Base-by-base conservation (phyloP, 106 monocot genomes). In the Posidonia australis region DNA sequence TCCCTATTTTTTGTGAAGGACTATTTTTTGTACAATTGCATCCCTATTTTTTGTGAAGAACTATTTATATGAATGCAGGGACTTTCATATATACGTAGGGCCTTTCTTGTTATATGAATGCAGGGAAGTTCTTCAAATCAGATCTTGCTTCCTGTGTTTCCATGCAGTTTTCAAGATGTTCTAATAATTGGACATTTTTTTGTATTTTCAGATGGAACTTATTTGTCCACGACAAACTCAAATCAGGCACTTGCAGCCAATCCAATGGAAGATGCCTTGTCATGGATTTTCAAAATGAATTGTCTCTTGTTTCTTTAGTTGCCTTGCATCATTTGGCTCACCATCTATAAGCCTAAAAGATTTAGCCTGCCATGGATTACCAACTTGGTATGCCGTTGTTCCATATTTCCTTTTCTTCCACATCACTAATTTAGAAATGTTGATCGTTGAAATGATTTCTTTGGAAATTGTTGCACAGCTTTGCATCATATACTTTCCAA, bases 321-420 rank as follows among this genome's bases (percentile, higher is more conserved):
- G 63, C 83, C 87, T 45, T 83, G 87, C 69, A 73, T 87, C 36
- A 83, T 87, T 29, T 13, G 73, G 62, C 64, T 83, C 18, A 79
- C 79, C 0, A 18, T 13, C 11, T 70, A 78, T 46, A 83, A 81
- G 73, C 87, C 87, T 0, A 83, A 60, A 58, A 83, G 22, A 54
- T 81, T 72, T 18, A 71, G 83, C 62, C 71, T 87, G 16, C 81
- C 87, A 21, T 83, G 87, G 83, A 62, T 72, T 13, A 29, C 67
- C 1, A 83, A 83, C 58, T 78, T 74, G 78, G 82, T 83, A 76
- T 57, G 75, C 13, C n/a, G 18, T 53, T 3, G 18, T 22, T 11
- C 19, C 29, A 16, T 43, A 13, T 5, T 41, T 29, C 18, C 19
- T 14, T 9, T 31, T 29, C 30, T 31, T 60, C 31, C 14, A 2